Evolutionary conservation across 495 filamentous ascomycete species (phyloP).

Genomic region (Xylaria curta): DNA sequence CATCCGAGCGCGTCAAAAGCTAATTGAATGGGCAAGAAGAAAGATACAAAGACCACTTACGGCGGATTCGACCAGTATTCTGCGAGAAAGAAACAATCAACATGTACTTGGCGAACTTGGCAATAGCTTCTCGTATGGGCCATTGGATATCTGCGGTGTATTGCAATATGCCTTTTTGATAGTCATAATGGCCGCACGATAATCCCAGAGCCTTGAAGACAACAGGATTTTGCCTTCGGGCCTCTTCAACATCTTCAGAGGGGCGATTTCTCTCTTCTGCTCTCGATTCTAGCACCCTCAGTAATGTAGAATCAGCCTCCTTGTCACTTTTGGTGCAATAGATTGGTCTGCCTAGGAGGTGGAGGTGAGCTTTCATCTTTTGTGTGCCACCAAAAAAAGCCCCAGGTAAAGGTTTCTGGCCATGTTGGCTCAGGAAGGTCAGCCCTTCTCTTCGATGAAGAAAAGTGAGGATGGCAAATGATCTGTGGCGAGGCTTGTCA

Average conservation of each 20-base stretch:
- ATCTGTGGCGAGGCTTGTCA: slow-evolving; percentile 40
- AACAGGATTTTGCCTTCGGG: slow-evolving; percentile 26
- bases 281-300: slow-evolving; percentile 46
- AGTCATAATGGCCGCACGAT: slow-evolving; percentile 60
- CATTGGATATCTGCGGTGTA: slow-evolving; percentile 56
- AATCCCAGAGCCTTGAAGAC: slow-evolving; percentile 42
- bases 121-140: slow-evolving; percentile 33
- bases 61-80: neutral
- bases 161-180: slow-evolving; percentile 43
- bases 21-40: neutral
- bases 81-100: slow-evolving; percentile 43
- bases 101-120: slow-evolving; percentile 52
- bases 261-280: slow-evolving; percentile 33
- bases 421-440: slow-evolving; percentile 44
- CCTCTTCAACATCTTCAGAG: slow-evolving; percentile 11
- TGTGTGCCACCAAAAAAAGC: neutral
- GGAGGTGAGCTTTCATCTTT: slow-evolving; percentile 40
- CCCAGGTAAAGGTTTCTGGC: slow-evolving; percentile 24
- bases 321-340: slow-evolving; percentile 53
- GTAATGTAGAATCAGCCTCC: slow-evolving; percentile 42
- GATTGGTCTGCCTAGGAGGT: slow-evolving; percentile 44
- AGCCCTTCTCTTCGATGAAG: slow-evolving; percentile 43
- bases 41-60: slow-evolving; percentile 1
- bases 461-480: slow-evolving; percentile 44
- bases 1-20: neutral